Evolutionary conservation across 768 basidiomycete genomes (phyloP), one percentile per base, ranked within the genome.

Genomic region (Coprinopsis sp.): DNA sequence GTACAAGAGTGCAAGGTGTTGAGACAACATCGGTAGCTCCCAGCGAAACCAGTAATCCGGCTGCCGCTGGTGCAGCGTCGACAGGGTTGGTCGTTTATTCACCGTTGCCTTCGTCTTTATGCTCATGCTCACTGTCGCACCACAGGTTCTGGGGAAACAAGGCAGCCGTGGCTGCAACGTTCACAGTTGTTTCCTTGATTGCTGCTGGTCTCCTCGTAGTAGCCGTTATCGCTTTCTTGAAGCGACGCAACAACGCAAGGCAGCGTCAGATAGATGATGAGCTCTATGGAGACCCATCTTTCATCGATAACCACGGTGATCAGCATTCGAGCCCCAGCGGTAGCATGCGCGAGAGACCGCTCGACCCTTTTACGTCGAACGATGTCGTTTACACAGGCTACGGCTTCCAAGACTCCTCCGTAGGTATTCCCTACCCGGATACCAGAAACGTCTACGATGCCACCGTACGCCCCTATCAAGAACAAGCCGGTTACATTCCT

Each of bases 91-190:
- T n/a, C n/a, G n/a, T n/a, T n/a, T n/a, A n/a, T n/a, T n/a, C n/a
- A n/a, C n/a, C n/a, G n/a, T n/a, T n/a, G n/a, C 25, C 38, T 19
- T 23, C 38, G 38, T 22, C 19, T 28, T 42, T 14, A 18, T 16
- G 27, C 14, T 28, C 14, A 42, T 21, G 14, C 38, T 16, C 21
- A 22, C 19, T 22, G 36, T 38, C 41, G 21, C 24, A 28, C 34
- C 12, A 6, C 30, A 70, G 68, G n/a, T 68, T 71, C 46, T 67
- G 59, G 63, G 51, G 56, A 14, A 68, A 68, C 46, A 70, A 66
- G 53, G 61, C 54, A n/a, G 64, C 65, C 10, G 63, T 71, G 13
- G 65, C 65, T 4, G 67, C 62, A 18, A 64, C 60, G 16, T 71
- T 68, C 44, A 58, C 62, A 11, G 52, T 64, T 16, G 58, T 63